phyloP scores from a whole-genome alignment of 2,329 filamentous ascomycete genomes.

The Plectosphaerella sp. region DNA sequence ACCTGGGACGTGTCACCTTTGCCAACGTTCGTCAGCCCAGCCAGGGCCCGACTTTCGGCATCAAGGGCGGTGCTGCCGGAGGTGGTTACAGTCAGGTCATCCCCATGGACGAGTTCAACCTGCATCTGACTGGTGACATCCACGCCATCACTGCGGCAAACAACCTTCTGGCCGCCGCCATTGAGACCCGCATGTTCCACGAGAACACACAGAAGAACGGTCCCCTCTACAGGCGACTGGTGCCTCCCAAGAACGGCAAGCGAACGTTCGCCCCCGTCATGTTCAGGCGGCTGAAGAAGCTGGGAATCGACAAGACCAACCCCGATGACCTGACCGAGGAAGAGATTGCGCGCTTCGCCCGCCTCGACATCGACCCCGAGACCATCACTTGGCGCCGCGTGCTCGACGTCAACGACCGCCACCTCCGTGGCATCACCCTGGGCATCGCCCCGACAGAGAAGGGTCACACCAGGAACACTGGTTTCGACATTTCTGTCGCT shows the following conservation, averaged over 20 bases:
- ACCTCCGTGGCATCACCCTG: conserved; percentile 83
- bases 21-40: conserved; percentile 96
- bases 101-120: conserved; percentile 99
- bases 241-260: conserved; percentile 86
- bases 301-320: conserved; percentile 93
- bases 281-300: conserved; percentile 89
- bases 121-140: conserved; percentile 96
- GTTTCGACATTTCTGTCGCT: conserved; percentile 96
- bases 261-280: conserved; percentile 83
- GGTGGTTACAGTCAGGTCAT: conserved; percentile 99
- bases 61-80: conserved; percentile 96
- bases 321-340: conserved; percentile 87
- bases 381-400: conserved; percentile 98
- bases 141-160: conserved; percentile 96
- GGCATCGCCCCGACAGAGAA: conserved; percentile 88
- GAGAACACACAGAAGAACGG: conserved; percentile 92
- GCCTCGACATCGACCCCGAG: conserved; percentile 91
- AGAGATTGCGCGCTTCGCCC: conserved; percentile 82
- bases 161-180: conserved; percentile 92
- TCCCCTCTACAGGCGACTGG: conserved; percentile 79
- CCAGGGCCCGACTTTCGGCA: conserved; percentile 96
- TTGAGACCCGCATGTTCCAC: conserved; percentile 98
- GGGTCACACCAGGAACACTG: conserved; percentile 80
- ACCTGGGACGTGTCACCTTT: conserved; percentile 83
- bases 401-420: conserved; percentile 93